These are phyloP conservation scores for Aspergillus latus DNA, from an alignment of 2,329 filamentous ascomycete species.

Conservation along the genomic window DNA sequence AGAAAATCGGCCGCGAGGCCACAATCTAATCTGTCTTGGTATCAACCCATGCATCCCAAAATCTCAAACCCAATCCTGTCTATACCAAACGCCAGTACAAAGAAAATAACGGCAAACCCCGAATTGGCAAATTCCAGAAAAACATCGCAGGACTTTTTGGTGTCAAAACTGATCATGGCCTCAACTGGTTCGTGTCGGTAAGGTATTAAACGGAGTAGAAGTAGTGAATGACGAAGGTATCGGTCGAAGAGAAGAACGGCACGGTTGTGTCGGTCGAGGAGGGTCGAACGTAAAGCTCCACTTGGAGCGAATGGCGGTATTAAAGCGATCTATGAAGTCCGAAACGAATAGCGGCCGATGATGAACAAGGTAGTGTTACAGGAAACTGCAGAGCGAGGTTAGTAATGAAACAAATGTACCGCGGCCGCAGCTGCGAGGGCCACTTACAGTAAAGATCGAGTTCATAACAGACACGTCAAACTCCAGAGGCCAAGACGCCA, in stretches of 20 bases:
- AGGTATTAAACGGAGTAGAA: slow-evolving; percentile 16
- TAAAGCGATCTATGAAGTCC: slow-evolving; percentile 30
- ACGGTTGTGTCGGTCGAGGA: slow-evolving; percentile 25
- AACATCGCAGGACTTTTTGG: slow-evolving; percentile 25
- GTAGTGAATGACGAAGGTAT: slow-evolving; percentile 10
- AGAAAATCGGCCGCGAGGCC: slow-evolving; percentile 39
- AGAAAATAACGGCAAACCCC: slow-evolving; percentile 16
- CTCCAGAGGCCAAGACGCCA: slow-evolving; percentile 28
- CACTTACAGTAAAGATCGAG: slow-evolving; percentile 31
- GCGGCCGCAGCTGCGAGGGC: not conserved
- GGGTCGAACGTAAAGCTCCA: slow-evolving; percentile 22
- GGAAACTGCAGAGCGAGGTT: slow-evolving; percentile 22
- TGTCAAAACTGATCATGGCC: slow-evolving; percentile 24
- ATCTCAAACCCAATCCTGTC: slow-evolving; percentile 35
- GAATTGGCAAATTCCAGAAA: slow-evolving; percentile 13
- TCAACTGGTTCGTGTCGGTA: slow-evolving; percentile 22
- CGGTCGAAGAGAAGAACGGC: slow-evolving; percentile 28
- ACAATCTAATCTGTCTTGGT: slow-evolving; percentile 41
- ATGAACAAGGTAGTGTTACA: slow-evolving; percentile 32
- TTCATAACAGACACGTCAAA: slow-evolving; percentile 30
- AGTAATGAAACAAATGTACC: slow-evolving; percentile 18
- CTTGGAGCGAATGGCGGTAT: slow-evolving; percentile 17
- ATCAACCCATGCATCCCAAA: slow-evolving; percentile 41
- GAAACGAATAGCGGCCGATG: slow-evolving; percentile 22
- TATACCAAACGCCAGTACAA: slow-evolving; percentile 40